A percentile compares a stretch with the other conserved stretches of the same genome.
Evolutionary conservation across 441 rosid genomes (phyloP).

Genomic region (Bocquillonia castaneifolia): DNA sequence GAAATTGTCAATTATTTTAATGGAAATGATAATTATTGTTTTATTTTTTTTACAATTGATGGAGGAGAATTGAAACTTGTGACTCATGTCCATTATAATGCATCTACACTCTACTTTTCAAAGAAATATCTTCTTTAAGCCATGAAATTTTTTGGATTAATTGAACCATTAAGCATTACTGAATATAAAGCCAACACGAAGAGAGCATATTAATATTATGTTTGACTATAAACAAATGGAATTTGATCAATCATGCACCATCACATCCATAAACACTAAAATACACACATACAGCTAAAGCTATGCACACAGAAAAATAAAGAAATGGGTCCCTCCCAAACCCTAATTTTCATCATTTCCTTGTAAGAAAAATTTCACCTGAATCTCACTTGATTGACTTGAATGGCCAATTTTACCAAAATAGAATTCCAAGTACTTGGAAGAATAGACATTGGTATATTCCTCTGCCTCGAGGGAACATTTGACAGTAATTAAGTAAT

Average conservation of each 20-base stretch:
- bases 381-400: background rate
- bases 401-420: background rate
- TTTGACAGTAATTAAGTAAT: background rate
- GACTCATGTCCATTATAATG: too few relatives aligned
- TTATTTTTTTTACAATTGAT: too few relatives aligned
- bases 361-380: background rate
- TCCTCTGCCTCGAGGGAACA: background rate
- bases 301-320: background rate
- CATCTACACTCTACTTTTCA: too few relatives aligned
- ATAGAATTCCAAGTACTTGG: background rate
- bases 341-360: background rate
- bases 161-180: too few relatives aligned
- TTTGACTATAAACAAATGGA: background rate
- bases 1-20: too few relatives aligned
- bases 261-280: background rate
- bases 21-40: too few relatives aligned
- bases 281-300: background rate
- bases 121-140: too few relatives aligned
- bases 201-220: too few relatives aligned
- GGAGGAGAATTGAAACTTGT: too few relatives aligned
- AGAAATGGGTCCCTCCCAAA: background rate
- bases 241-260: background rate
- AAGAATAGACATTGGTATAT: background rate
- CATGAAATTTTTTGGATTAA: too few relatives aligned
- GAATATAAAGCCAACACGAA: too few relatives aligned